A percentile compares a stretch with the other conserved stretches of the same genome.
Conservation (phyloP, 1,284 basidiomycete genomes). For the Ustilago tritici region DNA sequence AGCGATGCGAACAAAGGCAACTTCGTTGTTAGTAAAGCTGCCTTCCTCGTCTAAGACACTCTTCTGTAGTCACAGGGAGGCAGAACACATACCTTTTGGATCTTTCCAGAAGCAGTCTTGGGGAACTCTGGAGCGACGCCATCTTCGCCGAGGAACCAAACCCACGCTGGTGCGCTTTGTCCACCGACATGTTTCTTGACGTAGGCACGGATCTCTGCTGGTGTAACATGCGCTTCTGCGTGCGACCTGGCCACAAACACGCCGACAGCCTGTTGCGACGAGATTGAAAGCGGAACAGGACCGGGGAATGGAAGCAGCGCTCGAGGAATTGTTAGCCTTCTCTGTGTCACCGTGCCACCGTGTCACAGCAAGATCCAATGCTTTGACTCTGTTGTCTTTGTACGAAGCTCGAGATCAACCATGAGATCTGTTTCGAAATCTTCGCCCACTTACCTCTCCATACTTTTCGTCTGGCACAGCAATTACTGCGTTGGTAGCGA, state of each 20-base stretch:
- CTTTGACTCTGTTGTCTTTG: slow-evolving; percentile 2
- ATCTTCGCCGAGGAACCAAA: slow-evolving; percentile 83
- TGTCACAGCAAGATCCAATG: not conserved
- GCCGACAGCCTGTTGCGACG: slow-evolving; percentile 47
- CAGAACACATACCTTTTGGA: slow-evolving; percentile 78
- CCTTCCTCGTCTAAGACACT: not conserved
- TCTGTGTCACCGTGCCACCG: too few species aligned
- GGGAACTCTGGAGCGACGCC: slow-evolving; percentile 77
- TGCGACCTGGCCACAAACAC: slow-evolving; percentile 52
- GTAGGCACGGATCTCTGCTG: slow-evolving; percentile 73
- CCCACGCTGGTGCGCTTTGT: slow-evolving; percentile 77
- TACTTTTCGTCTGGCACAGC: slow-evolving; percentile 77
- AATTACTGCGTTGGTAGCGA: slow-evolving; percentile 81
- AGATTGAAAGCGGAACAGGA: not conserved
- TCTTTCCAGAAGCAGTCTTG: slow-evolving; percentile 88
- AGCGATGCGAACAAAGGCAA: slow-evolving; percentile 22
- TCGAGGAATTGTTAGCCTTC: not conserved
- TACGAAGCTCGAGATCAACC: not conserved
- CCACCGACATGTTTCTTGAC: slow-evolving; percentile 55
- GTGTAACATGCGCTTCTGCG: slow-evolving; percentile 26
- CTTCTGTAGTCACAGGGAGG: slow-evolving; percentile 11
- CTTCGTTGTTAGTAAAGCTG: slow-evolving; percentile 14
- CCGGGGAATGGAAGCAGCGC: not conserved
- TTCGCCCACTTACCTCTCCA: slow-evolving; percentile 51
- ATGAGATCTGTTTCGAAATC: not conserved